Base-by-base conservation (phyloP, 495 filamentous ascomycete species). In the Trichocladium antarcticum region DNA sequence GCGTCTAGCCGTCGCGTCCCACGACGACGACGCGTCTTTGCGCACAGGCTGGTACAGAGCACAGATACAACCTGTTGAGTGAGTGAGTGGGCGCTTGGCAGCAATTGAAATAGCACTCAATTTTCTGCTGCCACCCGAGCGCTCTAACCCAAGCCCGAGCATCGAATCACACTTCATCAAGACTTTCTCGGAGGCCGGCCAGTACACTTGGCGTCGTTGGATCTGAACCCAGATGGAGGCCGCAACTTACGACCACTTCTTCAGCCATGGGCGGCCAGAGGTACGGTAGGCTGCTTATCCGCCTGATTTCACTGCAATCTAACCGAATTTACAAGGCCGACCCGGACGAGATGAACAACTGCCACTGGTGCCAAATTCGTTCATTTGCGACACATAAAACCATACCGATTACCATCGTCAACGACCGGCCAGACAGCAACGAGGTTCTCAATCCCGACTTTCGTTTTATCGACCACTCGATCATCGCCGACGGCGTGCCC, bases 331-430 rank as follows among this genome's bases (percentile, higher is more conserved):
- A 24, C 21, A 10, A 64, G 57, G 44, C 56, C 42, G 29, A 61
- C 53, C 54, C 50, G 2, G 34, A 61, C 8, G 68, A 72, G 16
- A 62, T 56, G 44, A 24, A 21, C 3, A 46, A 53, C 1, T 78
- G 75, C 42, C 73, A 76, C 51, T 72, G 56, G 45, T 78, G 75
- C 51, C 75, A 78, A 56, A 64, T 78, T 46, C 67, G 66, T 8
- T 61, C 62, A 1, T 76, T 74, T 44, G 52, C 63, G 8, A 70
- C 61, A 0, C 71, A 69, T 42, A 12, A 54, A 1, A 45, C 39
- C 0, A 59, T 58, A 19, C 73, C 72, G 0, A 67, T 79, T 24
- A 68, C 69, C 2, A 66, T 80, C 22, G 57, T 70, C 32, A 79
- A 80, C 50, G 60, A 58, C 0, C n/a, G n/a, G n/a, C 4, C 3